phyloP scores from a whole-genome alignment of 75 land plant species.

The Pinus tabuliformis region DNA sequence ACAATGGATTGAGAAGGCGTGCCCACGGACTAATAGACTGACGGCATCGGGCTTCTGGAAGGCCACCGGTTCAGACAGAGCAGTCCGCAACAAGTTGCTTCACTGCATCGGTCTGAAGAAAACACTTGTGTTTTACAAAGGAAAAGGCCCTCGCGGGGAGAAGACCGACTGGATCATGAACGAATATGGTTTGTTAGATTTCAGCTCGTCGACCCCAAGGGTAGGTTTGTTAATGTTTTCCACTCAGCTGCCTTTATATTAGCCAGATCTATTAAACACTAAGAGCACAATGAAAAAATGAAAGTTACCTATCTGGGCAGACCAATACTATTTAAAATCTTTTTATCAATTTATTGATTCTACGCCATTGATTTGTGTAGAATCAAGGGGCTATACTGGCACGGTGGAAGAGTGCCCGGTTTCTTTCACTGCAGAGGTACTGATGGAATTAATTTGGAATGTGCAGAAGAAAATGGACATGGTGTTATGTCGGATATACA shows the following conservation, averaged over 20 bases:
- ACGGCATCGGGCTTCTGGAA: constrained; percentile 69
- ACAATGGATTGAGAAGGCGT: constrained; percentile 21
- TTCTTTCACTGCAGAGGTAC: background rate
- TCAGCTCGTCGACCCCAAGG: background rate
- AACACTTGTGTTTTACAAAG: constrained; percentile 68
- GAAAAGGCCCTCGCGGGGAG: constrained; percentile 47
- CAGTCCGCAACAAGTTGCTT: constrained; percentile 19
- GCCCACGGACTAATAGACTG: constrained; percentile 39
- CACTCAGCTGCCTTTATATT: too few species aligned
- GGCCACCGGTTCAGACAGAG: constrained; percentile 63
- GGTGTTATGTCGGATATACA: constrained; percentile 57
- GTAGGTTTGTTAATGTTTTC: background rate
- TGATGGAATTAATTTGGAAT: background rate
- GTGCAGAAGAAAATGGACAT: constrained; percentile 28
- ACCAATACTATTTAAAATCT: too few species aligned
- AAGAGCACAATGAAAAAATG: too few species aligned
- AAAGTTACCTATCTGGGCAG: too few species aligned
- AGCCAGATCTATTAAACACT: too few species aligned
- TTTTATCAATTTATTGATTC: too few species aligned
- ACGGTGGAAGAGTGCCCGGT: background rate
- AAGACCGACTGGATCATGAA: constrained; percentile 73
- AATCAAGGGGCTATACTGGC: too few species aligned
- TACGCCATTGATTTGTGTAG: too few species aligned
- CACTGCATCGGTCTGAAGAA: constrained; percentile 42
- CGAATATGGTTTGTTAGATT: constrained; percentile 28